Conservation (phyloP, 345 rosid species). For the Psidium guajava region DNA sequence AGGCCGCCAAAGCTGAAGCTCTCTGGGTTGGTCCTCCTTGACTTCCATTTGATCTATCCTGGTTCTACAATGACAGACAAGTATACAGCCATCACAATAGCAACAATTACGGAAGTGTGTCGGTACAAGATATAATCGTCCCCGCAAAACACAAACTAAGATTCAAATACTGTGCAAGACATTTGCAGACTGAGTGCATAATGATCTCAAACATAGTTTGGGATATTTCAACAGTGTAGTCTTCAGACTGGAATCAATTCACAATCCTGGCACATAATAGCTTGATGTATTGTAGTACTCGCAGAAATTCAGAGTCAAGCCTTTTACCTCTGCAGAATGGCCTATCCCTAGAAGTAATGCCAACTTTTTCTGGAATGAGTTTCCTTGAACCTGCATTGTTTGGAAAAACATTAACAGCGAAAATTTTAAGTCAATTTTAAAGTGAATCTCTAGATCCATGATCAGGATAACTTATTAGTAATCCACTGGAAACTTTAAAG, state of each 20-base stretch:
- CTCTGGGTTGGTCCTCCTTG: constrained; percentile 94
- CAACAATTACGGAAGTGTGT: neutral
- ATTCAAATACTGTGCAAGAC: neutral
- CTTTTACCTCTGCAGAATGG: constrained; percentile 63
- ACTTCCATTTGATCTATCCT: constrained; percentile 68
- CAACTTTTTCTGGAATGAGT: constrained; percentile 93
- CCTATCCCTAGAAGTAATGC: constrained; percentile 76
- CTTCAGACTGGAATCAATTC: neutral
- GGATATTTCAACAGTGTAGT: neutral
- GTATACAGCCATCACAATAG: neutral
- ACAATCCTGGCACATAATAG: neutral
- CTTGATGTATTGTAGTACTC: too few species aligned
- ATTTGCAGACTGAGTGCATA: neutral
- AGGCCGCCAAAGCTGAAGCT: constrained; percentile 95
- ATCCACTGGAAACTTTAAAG: neutral
- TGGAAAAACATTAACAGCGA: neutral
- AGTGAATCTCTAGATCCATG: neutral
- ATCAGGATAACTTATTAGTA: neutral
- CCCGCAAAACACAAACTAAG: neutral
- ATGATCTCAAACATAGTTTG: neutral
- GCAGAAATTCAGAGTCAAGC: neutral
- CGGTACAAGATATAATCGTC: neutral
- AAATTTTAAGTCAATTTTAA: neutral
- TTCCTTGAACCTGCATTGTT: constrained; percentile 60
- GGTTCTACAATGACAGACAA: constrained; percentile 1